Conservation (phyloP, 2,329 filamentous ascomycete genomes). For the Neofusicoccum laricinum region DNA sequence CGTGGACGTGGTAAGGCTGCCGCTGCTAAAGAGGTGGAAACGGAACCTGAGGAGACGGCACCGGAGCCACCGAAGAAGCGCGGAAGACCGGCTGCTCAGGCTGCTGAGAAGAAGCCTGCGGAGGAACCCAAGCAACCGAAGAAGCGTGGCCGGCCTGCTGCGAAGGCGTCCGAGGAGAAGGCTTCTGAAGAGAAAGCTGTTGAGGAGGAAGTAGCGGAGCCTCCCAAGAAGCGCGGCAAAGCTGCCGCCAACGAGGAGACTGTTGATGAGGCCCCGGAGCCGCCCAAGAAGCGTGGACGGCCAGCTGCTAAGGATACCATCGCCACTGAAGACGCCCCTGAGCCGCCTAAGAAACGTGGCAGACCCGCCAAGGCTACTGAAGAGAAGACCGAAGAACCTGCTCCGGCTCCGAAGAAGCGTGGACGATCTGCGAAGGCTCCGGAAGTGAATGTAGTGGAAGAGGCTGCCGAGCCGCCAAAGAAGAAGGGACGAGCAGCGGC, state of each 20-base stretch:
- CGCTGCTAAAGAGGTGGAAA: conserved; percentile 8
- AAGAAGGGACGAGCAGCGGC: conserved; percentile 16
- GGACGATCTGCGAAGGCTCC: conserved; percentile 13
- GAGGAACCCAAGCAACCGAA: conserved; percentile 22
- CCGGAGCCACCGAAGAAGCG: conserved; percentile 17
- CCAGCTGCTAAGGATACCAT: neutral
- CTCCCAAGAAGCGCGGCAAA: conserved; percentile 13
- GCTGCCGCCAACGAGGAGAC: neutral
- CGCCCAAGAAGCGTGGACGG: conserved; percentile 2
- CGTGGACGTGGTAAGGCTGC: neutral
- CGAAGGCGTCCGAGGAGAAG: conserved; percentile 9
- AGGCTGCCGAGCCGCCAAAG: conserved; percentile 11
- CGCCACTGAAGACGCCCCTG: neutral
- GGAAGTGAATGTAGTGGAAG: neutral
- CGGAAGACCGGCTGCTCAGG: neutral
- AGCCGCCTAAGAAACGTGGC: conserved; percentile 2
- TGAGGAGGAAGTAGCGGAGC: conserved; percentile 5
- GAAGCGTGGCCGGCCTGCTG: conserved; percentile 28
- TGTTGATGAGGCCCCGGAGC: neutral
- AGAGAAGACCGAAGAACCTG: neutral
- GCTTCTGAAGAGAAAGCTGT: neutral
- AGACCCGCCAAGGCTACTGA: conserved; percentile 9
- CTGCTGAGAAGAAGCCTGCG: neutral
- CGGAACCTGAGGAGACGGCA: neutral
- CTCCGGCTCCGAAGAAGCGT: conserved; percentile 1